Evolutionary conservation across 208 protist species (phyloP).

Genomic region (Acanthamoeba healyi): DNA sequence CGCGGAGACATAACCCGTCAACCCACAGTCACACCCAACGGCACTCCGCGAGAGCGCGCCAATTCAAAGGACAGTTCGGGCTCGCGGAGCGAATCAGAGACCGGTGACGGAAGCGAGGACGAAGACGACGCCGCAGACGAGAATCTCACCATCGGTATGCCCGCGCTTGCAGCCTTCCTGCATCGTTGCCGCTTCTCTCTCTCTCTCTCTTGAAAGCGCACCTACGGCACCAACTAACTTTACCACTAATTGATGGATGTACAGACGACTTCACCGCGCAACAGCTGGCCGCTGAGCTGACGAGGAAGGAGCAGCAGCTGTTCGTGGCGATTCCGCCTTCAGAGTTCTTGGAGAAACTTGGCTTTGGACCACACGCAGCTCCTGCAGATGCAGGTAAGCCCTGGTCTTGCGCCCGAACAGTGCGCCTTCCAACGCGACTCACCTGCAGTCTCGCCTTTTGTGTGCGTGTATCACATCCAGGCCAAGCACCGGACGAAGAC

Average conservation of each 20-base stretch:
- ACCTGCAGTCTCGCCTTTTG: neutral
- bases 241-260: neutral
- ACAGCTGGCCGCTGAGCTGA: neutral
- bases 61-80: slow-evolving; percentile 21
- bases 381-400: neutral
- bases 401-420: no score
- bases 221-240: no score
- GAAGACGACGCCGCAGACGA: neutral
- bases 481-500: neutral
- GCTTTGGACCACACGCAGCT: neutral
- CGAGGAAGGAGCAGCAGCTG: slow-evolving; percentile 45
- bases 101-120: slow-evolving; percentile 38
- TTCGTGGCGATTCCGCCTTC: neutral
- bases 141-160: neutral
- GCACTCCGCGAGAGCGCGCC: neutral
- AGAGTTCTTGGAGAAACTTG: slow-evolving; percentile 22
- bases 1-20: no score
- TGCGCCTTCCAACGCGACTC: no score
- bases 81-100: slow-evolving; percentile 23
- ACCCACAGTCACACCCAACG: slow-evolving; percentile 6
- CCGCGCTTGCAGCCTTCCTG: no score
- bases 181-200: neutral
- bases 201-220: neutral
- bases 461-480: neutral
- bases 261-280: slow-evolving; percentile 48